Percentiles rank a stretch among this genome's conserved stretches.
phyloP scores from a whole-genome alignment of 805 yeast genomes.

The Candida parachauliodes region DNA sequence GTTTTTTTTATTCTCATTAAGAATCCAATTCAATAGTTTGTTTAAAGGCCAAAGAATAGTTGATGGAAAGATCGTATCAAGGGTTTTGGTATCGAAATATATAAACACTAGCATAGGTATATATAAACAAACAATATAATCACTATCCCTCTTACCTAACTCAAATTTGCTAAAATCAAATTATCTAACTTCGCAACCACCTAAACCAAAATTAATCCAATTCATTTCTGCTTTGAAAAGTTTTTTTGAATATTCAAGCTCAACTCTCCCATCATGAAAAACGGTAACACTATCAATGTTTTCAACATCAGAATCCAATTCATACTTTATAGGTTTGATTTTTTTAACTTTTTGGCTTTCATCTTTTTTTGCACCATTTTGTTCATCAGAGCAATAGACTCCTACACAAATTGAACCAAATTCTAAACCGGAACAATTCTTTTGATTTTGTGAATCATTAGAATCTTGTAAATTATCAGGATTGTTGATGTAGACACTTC shows the following conservation, averaged over 20 bases:
- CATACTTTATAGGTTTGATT: conserved; percentile 1
- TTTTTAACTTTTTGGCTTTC: neutral
- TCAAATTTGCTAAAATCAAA: neutral
- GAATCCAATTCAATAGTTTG: too few species aligned
- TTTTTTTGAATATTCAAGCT: neutral
- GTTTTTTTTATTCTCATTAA: too few species aligned
- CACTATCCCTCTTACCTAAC: too few species aligned
- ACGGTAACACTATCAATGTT: conserved; percentile 2
- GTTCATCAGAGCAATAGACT: neutral
- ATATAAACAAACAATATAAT: too few species aligned
- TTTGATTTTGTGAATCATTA: neutral
- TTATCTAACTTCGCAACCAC: conserved; percentile 1
- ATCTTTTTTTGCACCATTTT: neutral
- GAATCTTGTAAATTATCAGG: neutral
- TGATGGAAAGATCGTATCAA: too few species aligned
- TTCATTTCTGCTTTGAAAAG: neutral
- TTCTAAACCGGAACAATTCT: neutral
- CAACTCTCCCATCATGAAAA: neutral
- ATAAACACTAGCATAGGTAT: too few species aligned
- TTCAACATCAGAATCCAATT: neutral
- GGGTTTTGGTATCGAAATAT: too few species aligned
- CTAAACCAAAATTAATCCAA: neutral
- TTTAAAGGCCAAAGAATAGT: too few species aligned
- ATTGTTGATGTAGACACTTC: neutral
- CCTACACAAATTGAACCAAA: neutral